phyloP scores from a whole-genome alignment of 345 rosid species.

The Populus simonii region DNA sequence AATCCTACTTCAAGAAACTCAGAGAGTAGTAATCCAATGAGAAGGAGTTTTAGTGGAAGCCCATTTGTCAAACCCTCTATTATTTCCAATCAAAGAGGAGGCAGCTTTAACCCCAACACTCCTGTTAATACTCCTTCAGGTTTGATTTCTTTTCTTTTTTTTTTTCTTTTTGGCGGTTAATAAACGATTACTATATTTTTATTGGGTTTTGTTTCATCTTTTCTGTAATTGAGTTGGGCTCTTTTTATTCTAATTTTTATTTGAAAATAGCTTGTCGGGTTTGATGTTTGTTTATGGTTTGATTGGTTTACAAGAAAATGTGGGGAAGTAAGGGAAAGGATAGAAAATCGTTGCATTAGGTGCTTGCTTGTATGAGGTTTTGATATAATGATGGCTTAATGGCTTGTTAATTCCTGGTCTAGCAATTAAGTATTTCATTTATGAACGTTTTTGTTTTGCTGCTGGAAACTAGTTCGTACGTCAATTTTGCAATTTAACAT shows the following conservation, averaged over 20 bases:
- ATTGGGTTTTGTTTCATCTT: background rate
- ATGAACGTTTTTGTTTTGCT: background rate
- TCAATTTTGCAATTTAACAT: background rate
- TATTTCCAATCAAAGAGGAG: conserved; percentile 31
- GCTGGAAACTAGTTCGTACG: background rate
- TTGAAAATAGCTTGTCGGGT: background rate
- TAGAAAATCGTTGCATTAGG: background rate
- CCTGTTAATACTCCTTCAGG: conserved; percentile 67
- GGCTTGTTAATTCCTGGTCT: background rate
- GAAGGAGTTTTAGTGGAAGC: conserved; percentile 63
- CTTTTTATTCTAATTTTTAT: no score
- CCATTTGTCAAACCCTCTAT: conserved; percentile 53
- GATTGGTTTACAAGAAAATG: background rate
- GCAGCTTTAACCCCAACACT: conserved; percentile 46
- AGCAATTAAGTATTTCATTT: background rate
- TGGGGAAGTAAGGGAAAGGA: background rate
- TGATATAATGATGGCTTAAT: background rate
- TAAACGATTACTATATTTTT: background rate
- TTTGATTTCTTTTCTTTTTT: conserved; percentile 10
- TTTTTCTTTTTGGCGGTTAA: background rate
- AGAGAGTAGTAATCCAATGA: conserved; percentile 49
- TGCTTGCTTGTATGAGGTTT: background rate
- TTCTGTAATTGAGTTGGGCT: background rate
- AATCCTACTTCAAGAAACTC: conserved; percentile 55
- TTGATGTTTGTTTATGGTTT: background rate